Evolutionary conservation across 2,329 filamentous ascomycete genomes (phyloP), one percentile per base, ranked within the genome.

Genomic region (Amauroascus niger): DNA sequence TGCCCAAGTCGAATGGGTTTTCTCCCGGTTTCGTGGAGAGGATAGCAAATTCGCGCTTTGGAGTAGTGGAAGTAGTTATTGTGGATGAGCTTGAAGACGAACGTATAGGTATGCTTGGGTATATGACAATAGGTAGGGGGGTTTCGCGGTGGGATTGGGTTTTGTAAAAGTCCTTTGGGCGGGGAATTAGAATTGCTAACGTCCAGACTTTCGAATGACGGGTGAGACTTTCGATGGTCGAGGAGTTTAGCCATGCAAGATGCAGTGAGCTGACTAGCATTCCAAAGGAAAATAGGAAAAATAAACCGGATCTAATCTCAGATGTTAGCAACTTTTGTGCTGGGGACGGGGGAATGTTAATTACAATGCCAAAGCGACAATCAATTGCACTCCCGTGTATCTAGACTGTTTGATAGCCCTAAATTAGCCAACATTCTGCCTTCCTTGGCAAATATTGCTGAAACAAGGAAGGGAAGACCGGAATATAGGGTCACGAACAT

Each of bases 1-100:
- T 72, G 1, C 86, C 87, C 0, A 93, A 72, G 61, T 95, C 81
- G 83, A 88, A 98, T 0, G 88, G 88, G 60, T 95, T 95, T 61
- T 93, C 84, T 8, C 87, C 84, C 0, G 80, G 77, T 2, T 81
- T 74, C 0, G 86, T 87, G 57, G 80, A 78, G 1, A 96, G 74
- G 39, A 97, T 84, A 11, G 87, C 88, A 65, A 95, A 97, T 9
- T 80, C 85, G 26, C 83, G 79, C 22, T 73, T 68, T 4, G 63
- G 49, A 55, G 52, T 33, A 60, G 43, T 55, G 44, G 46, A 60
- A 54, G 55, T 43, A 57, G 46, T 41, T 57, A 46, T n/a, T 60
- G 40, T 30, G 41, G 48, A 16, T 26, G 30, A 32, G 7, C 39
- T 33, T 6, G 44, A 22, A 16, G 59, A 53, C 2, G 62, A 54